Conservation (phyloP, 805 yeast species). For the Cyberlindnera veronae region DNA sequence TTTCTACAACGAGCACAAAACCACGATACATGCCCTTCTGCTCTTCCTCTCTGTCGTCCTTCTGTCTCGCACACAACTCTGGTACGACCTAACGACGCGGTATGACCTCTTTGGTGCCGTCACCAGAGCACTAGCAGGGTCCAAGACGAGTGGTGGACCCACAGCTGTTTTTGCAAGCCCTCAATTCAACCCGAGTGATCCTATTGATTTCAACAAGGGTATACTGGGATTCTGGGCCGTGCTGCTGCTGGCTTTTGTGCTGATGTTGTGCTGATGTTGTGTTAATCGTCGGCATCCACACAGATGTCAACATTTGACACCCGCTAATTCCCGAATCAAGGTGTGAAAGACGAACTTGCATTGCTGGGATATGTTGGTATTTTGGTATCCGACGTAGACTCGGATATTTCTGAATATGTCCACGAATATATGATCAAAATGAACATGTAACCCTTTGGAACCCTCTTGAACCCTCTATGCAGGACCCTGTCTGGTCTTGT, state of each 20-base stretch:
- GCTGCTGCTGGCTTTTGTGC: not conserved
- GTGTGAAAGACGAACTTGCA: too few relatives aligned
- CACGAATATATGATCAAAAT: too few relatives aligned
- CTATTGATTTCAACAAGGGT: conserved; percentile 2
- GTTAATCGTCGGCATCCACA: too few relatives aligned
- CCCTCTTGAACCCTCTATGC: too few relatives aligned
- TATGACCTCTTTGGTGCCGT: not conserved
- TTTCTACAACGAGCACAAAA: conserved; percentile 2
- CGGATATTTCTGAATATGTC: too few relatives aligned
- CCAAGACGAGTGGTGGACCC: not conserved
- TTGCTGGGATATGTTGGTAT: too few relatives aligned
- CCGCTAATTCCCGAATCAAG: too few relatives aligned
- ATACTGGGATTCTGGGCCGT: conserved; percentile 2
- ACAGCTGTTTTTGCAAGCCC: not conserved
- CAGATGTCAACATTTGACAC: too few relatives aligned
- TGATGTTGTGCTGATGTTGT: not conserved
- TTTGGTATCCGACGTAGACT: too few relatives aligned
- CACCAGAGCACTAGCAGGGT: not conserved
- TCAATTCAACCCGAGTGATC: conserved; percentile 6
- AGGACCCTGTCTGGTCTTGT: too few relatives aligned
- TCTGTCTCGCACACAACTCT: not conserved
- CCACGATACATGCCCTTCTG: not conserved
- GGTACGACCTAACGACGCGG: not conserved
- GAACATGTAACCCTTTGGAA: too few relatives aligned
- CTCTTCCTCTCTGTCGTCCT: not conserved